Evolutionary conservation across 495 filamentous ascomycete species (phyloP).

Genomic region (Aspergillus olivimuriae): DNA sequence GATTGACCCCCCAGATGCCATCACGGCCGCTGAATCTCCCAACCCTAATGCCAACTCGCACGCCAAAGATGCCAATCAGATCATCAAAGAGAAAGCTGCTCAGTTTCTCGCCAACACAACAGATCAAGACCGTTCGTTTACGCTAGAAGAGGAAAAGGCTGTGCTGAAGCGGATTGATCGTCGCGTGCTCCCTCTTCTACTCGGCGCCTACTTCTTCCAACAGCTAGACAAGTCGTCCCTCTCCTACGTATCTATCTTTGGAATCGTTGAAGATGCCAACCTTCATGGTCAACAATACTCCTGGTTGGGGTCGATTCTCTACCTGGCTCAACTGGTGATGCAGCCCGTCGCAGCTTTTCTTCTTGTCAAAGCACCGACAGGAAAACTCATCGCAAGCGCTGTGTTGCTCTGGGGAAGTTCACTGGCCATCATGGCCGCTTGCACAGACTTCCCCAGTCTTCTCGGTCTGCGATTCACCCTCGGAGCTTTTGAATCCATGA

Average conservation of each 20-base stretch:
- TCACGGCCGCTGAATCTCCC: constrained; percentile 1
- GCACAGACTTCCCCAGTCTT: constrained; percentile 45
- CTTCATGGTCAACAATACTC: constrained; percentile 41
- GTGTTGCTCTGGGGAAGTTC: constrained; percentile 48
- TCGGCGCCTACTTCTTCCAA: constrained; percentile 34
- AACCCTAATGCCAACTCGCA: background rate
- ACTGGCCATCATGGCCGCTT: constrained; percentile 46
- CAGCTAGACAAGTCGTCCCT: constrained; percentile 49
- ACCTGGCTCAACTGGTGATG: constrained; percentile 36
- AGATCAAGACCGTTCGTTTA: constrained; percentile 21
- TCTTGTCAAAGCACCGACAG: constrained; percentile 20
- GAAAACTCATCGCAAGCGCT: constrained; percentile 45
- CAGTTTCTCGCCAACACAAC: constrained; percentile 16
- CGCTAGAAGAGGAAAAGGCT: constrained; percentile 40
- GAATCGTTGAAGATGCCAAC: constrained; percentile 30
- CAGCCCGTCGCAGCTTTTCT: constrained; percentile 19
- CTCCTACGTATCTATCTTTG: constrained; percentile 43
- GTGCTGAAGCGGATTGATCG: constrained; percentile 42
- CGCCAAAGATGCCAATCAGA: background rate
- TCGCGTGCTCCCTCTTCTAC: constrained; percentile 36
- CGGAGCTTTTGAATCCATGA: constrained; percentile 48
- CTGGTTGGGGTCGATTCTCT: constrained; percentile 42
- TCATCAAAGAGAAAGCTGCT: constrained; percentile 6
- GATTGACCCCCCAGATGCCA: background rate
- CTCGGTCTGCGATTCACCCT: constrained; percentile 47